A percentile compares a stretch with the other conserved stretches of the same genome.
These are phyloP conservation scores for Podospora tetraspora DNA, from an alignment of 495 filamentous ascomycete genomes.

Conservation along the genomic window DNA sequence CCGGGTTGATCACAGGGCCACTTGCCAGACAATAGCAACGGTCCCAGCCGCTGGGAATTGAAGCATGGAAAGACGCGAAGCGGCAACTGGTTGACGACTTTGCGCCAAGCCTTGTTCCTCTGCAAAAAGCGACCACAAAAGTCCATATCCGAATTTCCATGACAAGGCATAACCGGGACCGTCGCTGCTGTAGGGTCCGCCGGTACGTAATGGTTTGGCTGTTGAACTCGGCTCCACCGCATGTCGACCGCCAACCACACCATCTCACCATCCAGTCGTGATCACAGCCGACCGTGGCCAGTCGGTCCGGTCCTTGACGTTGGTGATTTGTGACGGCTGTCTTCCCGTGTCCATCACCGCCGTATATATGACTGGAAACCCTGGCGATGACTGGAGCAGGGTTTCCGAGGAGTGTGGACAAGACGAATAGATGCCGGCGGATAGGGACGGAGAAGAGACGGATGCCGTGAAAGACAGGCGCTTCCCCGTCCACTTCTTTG, in stretches of 20 bases:
- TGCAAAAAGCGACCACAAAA: slow-evolving; percentile 11
- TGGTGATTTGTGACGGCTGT: not conserved
- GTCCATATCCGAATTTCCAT: slow-evolving; percentile 30
- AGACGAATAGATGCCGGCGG: too few species aligned
- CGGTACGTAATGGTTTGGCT: slow-evolving; percentile 31
- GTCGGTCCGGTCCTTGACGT: not conserved
- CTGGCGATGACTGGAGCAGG: not conserved
- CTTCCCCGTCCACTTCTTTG: not conserved
- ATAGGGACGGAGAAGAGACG: not conserved
- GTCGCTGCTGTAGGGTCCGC: slow-evolving; percentile 12
- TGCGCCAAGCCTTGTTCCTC: slow-evolving; percentile 6
- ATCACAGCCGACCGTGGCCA: not conserved
- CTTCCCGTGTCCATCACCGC: not conserved
- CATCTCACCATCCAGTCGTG: not conserved
- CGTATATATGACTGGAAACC: not conserved
- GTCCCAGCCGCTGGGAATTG: slow-evolving; percentile 7
- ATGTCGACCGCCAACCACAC: not conserved
- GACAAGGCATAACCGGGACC: slow-evolving; percentile 33
- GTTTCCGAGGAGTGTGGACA: too few species aligned
- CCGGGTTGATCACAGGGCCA: not conserved
- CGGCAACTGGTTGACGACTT: slow-evolving; percentile 26
- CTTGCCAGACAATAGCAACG: slow-evolving; percentile 5
- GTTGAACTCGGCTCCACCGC: slow-evolving; percentile 15
- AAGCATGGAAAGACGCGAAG: slow-evolving; percentile 20
- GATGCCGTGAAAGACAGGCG: not conserved